Percentiles rank a stretch among this genome's conserved stretches.
Conservation (phyloP, 805 yeast genomes). For the Citeromyces matritensis region DNA sequence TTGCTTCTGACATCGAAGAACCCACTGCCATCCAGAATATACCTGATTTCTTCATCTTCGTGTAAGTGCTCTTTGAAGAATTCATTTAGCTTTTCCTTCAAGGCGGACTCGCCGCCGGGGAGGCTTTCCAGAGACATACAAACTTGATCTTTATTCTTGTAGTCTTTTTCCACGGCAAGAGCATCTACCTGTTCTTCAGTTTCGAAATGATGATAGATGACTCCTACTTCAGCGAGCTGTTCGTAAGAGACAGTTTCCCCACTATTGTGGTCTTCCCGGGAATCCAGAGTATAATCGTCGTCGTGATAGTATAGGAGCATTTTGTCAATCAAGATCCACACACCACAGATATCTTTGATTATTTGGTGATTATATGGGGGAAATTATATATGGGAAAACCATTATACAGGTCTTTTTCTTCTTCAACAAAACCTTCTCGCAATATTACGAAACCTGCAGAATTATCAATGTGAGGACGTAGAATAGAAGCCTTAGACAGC, state of each 20-base stretch:
- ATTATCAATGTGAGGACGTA: no score
- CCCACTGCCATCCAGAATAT: conserved; percentile 80
- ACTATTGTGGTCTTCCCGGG: conserved; percentile 58
- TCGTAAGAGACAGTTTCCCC: conserved; percentile 40
- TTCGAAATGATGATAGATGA: conserved; percentile 39
- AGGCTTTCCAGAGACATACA: conserved; percentile 43
- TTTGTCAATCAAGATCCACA: conserved; percentile 1
- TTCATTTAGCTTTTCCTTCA: conserved; percentile 46
- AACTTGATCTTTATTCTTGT: conserved; percentile 70
- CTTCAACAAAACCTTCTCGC: no score
- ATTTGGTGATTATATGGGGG: no score
- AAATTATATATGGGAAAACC: no score
- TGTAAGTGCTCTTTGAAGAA: conserved; percentile 84
- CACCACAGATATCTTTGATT: no score
- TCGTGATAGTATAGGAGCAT: conserved; percentile 55
- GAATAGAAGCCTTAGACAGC: no score
- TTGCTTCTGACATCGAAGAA: conserved; percentile 74
- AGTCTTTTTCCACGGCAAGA: conserved; percentile 55
- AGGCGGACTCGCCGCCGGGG: conserved; percentile 42
- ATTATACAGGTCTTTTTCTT: no score
- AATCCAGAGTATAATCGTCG: conserved; percentile 34
- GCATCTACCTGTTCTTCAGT: conserved; percentile 40
- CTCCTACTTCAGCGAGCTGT: conserved; percentile 47
- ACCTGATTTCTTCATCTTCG: conserved; percentile 94
- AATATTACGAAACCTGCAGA: no score